These are phyloP conservation scores for Trichoderma polysporum DNA, from an alignment of 2,329 filamentous ascomycete genomes.

Conservation along the genomic window DNA sequence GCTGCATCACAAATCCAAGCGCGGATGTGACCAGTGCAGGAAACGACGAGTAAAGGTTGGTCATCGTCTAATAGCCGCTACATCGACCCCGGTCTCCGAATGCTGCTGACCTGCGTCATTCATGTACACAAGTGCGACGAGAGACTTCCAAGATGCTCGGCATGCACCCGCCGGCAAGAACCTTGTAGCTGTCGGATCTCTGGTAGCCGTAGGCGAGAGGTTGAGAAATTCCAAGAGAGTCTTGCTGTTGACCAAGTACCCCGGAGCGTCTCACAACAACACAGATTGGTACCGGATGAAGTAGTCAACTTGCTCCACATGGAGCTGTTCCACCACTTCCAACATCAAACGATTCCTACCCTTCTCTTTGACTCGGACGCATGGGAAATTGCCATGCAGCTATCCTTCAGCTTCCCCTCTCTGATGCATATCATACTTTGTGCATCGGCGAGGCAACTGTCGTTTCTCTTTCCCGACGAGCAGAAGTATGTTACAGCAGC, in stretches of 20 bases:
- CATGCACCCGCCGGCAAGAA: neutral
- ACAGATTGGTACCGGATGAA: neutral
- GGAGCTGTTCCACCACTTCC: neutral
- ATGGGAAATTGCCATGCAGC: neutral
- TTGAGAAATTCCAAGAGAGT: neutral
- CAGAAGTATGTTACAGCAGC: neutral
- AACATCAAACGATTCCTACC: neutral
- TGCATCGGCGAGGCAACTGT: neutral
- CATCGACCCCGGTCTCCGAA: neutral
- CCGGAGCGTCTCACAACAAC: neutral
- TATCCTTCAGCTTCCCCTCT: neutral
- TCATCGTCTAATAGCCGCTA: neutral
- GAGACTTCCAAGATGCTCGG: neutral
- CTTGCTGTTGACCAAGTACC: neutral
- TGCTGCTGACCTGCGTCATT: neutral
- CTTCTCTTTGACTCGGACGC: neutral
- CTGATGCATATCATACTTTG: neutral
- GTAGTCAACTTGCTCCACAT: neutral
- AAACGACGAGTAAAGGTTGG: slow-evolving; percentile 4
- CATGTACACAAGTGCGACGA: neutral
- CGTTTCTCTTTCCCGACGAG: neutral
- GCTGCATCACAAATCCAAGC: slow-evolving; percentile 1
- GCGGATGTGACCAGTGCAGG: neutral
- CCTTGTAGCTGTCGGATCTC: neutral
- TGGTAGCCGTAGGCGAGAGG: neutral